Evolutionary conservation across 176 grass and related monocot genomes (phyloP).

Genomic region (Aegilops umbellulata): DNA sequence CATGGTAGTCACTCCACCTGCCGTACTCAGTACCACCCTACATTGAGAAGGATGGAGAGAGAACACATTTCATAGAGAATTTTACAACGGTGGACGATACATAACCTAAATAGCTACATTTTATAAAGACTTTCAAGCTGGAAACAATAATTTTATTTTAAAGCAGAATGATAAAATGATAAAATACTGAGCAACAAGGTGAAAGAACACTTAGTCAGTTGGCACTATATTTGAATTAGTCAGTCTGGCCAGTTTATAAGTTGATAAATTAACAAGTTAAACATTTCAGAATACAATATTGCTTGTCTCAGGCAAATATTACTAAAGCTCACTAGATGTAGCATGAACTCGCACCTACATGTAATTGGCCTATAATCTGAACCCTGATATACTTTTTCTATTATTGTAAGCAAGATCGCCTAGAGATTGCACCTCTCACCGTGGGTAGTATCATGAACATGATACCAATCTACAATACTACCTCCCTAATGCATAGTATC

Average conservation of each 20-base stretch:
- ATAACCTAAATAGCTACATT: not conserved
- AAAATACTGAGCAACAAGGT: not conserved
- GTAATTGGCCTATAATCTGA: not conserved
- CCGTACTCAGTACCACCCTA: not conserved
- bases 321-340: not conserved
- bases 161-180: not conserved
- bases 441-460: not conserved
- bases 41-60: not conserved
- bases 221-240: not conserved
- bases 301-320: not conserved
- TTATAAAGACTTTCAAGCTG: not conserved
- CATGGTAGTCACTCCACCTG: not conserved
- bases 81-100: not conserved
- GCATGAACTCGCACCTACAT: not conserved
- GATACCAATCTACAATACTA: not conserved
- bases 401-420: not conserved
- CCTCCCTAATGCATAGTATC: not conserved
- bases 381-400: not conserved
- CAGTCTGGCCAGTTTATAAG: not conserved
- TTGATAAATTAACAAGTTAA: not conserved
- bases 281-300: not conserved
- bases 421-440: not conserved
- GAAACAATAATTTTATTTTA: not conserved
- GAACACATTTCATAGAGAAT: not conserved
- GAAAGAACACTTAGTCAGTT: not conserved